Evolutionary conservation across 1,139 yeast genomes (phyloP).

Genomic region (Saccharomyces hybrid): DNA sequence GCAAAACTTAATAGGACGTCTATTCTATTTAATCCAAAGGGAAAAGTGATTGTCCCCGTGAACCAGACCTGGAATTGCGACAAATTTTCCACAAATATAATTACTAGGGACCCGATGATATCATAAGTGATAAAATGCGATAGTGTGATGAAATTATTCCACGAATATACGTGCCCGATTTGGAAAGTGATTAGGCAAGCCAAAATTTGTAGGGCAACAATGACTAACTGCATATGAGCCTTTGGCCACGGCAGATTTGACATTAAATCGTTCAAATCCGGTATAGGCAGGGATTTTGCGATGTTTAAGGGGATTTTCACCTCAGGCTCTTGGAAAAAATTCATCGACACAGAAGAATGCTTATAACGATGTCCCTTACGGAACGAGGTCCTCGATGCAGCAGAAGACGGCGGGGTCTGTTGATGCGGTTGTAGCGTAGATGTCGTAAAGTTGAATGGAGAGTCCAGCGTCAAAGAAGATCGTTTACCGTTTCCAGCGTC

Average conservation of each 20-base stretch:
- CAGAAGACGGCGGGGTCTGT: conserved; percentile 22
- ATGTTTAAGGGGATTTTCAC: conserved; percentile 61
- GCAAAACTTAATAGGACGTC: conserved; percentile 89
- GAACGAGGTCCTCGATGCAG: conserved; percentile 74
- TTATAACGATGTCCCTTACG: conserved; percentile 94
- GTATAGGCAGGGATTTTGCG: conserved; percentile 77
- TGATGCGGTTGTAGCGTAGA: conserved; percentile 18
- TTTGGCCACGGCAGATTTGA: conserved; percentile 60
- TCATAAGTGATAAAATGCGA: conserved; percentile 87
- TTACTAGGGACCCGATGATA: conserved; percentile 66
- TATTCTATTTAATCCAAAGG: conserved; percentile 84
- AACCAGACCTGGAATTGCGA: conserved; percentile 94
- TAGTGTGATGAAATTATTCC: conserved; percentile 64
- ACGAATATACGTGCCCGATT: conserved; percentile 50
- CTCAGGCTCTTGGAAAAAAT: conserved; percentile 88
- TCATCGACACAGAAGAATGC: conserved; percentile 96
- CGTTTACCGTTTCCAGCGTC: conserved; percentile 9
- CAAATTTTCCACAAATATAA: conserved; percentile 69
- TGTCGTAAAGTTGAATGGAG: conserved; percentile 46
- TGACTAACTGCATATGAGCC: conserved; percentile 49
- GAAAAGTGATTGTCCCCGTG: conserved; percentile 72
- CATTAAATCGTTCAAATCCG: conserved; percentile 56
- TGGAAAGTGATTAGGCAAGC: conserved; percentile 42
- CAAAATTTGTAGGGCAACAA: conserved; percentile 26
- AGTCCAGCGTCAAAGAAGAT: conserved; percentile 18